These are phyloP conservation scores for Hyphodiscus hymeniophilus DNA, from an alignment of 495 filamentous ascomycete genomes.

Conservation along the genomic window DNA sequence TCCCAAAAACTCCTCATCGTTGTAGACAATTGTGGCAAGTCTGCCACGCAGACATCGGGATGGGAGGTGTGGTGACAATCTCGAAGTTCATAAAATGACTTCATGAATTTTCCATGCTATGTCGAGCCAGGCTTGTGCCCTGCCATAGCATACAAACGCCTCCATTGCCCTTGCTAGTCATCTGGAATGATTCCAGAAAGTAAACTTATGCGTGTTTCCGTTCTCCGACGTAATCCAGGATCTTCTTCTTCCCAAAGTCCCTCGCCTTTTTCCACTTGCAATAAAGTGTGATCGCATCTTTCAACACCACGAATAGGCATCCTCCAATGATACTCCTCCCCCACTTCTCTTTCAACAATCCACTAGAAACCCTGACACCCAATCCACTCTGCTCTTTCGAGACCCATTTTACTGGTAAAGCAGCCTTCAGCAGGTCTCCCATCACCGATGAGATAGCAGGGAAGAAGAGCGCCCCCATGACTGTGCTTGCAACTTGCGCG, in stretches of 20 bases:
- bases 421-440: conserved; percentile 35
- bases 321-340: conserved; percentile 62
- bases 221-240: conserved; percentile 48
- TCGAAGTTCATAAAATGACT: too few relatives aligned
- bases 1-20: too few relatives aligned
- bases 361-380: conserved; percentile 24
- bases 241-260: conserved; percentile 52
- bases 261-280: conserved; percentile 60
- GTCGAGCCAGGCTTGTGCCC: too few relatives aligned
- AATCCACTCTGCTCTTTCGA: conserved; percentile 21
- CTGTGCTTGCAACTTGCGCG: conserved; percentile 40
- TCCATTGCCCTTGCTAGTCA: too few relatives aligned
- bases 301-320: conserved; percentile 61
- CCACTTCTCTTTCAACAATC: conserved; percentile 56
- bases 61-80: too few relatives aligned
- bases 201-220: not conserved
- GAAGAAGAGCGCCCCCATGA: conserved; percentile 37
- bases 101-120: too few relatives aligned
- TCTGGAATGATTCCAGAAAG: too few relatives aligned
- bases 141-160: too few relatives aligned
- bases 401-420: conserved; percentile 52
- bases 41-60: too few relatives aligned
- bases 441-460: conserved; percentile 29
- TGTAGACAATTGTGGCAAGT: too few relatives aligned
- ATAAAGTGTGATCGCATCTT: conserved; percentile 61